Conservation (phyloP, 257 asterid genomes). For the Echium plantagineum region DNA sequence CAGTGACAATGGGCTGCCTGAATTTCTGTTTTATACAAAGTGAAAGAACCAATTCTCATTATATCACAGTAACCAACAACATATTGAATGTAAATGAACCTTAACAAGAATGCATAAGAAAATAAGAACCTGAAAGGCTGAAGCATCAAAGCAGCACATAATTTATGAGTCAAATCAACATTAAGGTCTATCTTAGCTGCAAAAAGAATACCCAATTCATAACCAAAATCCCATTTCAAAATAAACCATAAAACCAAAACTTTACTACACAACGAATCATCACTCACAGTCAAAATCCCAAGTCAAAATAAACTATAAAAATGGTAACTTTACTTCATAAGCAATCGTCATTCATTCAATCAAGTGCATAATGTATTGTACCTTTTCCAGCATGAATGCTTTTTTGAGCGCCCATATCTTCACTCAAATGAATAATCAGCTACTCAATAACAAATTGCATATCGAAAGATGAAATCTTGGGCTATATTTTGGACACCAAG, state of each 20-base stretch:
- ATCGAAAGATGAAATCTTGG: neutral
- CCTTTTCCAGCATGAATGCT: constrained; percentile 96
- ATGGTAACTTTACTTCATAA: too few species aligned
- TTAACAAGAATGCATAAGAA: too few species aligned
- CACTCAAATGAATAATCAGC: constrained; percentile 6
- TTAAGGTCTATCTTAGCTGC: constrained; percentile 94
- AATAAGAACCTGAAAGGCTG: constrained; percentile 66
- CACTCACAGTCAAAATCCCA: too few species aligned
- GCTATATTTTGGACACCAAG: neutral
- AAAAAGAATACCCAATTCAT: constrained; percentile 11
- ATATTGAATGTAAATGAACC: too few species aligned
- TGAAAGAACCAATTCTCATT: constrained; percentile 5
- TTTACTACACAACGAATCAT: too few species aligned
- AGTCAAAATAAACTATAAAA: too few species aligned
- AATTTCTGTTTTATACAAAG: constrained; percentile 40
- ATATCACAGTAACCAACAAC: neutral
- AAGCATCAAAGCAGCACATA: constrained; percentile 77
- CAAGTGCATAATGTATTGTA: constrained; percentile 7
- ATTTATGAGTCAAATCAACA: constrained; percentile 92
- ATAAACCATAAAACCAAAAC: too few species aligned
- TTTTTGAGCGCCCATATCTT: constrained; percentile 93
- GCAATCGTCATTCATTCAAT: too few species aligned
- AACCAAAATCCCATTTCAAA: too few species aligned
- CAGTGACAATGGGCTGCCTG: constrained; percentile 71
- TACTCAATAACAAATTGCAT: constrained; percentile 14